phyloP scores from a whole-genome alignment of 352 stramenopile species.

The Phytophthora europaea region DNA sequence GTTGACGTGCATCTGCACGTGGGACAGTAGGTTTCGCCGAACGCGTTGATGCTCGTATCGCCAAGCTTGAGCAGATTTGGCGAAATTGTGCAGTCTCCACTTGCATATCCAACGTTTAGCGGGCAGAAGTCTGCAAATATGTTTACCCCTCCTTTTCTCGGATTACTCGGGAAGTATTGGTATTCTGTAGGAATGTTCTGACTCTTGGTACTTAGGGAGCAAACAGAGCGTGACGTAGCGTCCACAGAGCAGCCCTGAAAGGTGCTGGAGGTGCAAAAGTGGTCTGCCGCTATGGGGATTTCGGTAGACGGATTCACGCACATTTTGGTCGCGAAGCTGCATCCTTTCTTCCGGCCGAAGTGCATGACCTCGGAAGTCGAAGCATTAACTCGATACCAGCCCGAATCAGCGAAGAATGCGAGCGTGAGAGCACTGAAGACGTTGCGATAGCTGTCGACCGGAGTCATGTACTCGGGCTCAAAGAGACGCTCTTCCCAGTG shows the following conservation, averaged over 20 bases:
- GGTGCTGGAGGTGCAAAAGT: slow-evolving; percentile 57
- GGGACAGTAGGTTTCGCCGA: slow-evolving; percentile 78
- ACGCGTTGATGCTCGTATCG: slow-evolving; percentile 61
- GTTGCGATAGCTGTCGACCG: slow-evolving; percentile 73
- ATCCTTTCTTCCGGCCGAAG: slow-evolving; percentile 68
- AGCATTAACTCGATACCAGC: slow-evolving; percentile 73
- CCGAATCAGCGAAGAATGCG: slow-evolving; percentile 81
- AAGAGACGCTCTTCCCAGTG: slow-evolving; percentile 87
- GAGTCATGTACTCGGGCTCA: slow-evolving; percentile 79
- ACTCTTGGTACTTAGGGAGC: slow-evolving; percentile 44
- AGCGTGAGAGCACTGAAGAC: slow-evolving; percentile 71
- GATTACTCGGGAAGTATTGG: slow-evolving; percentile 66
- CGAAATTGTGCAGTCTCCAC: slow-evolving; percentile 60
- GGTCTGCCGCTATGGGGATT: slow-evolving; percentile 43
- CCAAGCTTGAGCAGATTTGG: slow-evolving; percentile 55
- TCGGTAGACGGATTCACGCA: slow-evolving; percentile 62
- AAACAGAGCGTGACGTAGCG: slow-evolving; percentile 64
- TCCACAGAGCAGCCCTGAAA: slow-evolving; percentile 77
- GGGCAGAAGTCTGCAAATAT: slow-evolving; percentile 77
- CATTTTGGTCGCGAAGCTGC: slow-evolving; percentile 62
- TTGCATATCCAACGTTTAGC: slow-evolving; percentile 63
- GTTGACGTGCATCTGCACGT: slow-evolving; percentile 74
- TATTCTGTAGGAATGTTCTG: slow-evolving; percentile 54
- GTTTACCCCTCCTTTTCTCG: slow-evolving; percentile 55
- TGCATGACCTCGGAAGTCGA: slow-evolving; percentile 57